Evolutionary conservation across 306 rosid genomes (phyloP), one percentile per base, ranked within the genome.

Genomic region (Cicer bijugum): DNA sequence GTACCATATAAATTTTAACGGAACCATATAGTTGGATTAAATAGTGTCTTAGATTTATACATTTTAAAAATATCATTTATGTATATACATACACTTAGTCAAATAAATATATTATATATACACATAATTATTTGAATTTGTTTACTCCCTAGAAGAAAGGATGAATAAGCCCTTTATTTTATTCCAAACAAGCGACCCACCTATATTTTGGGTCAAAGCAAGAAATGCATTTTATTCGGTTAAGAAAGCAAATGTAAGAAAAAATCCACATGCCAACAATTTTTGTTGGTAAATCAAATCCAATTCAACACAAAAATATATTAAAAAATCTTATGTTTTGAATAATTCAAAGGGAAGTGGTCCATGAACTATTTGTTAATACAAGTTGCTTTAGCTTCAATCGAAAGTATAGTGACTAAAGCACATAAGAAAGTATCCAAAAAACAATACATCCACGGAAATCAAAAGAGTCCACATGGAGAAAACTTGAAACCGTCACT

Each of bases 261-360:
- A 39, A 78, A 60, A 63, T 43, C 57, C 6, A 61, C 6, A 42
- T 28, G 5, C 8, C 23, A 60, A 39, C 39, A 65, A 12, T 57
- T 11, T 45, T 56, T 45, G 53, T 12, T 45, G 46, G 51, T 35
- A 50, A 47, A 71, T 56, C 33, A 52, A 20, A 50, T 67, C 42
- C 17, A 11, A 46, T 44, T 19, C 55, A 53, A 9, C 46, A 38
- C 8, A 38, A 69, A 51, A 76, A 59, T 4, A 60, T 38, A 50
- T 70, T 69, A 39, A 48, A 2, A 59, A 45, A 16, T 38, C 42
- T 33, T 62, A 51, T 40, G 28, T 38, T 61, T 72, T 72, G 75
- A 79, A 56, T 19, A 4, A 57, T 79, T 79, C 57, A 46, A 79
- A 58, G 67, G 75, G 51, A 65, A 65, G 83, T 73, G 70, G 56